Conservation (phyloP, 495 filamentous ascomycete species). For the Aspergillus funiculosus region DNA sequence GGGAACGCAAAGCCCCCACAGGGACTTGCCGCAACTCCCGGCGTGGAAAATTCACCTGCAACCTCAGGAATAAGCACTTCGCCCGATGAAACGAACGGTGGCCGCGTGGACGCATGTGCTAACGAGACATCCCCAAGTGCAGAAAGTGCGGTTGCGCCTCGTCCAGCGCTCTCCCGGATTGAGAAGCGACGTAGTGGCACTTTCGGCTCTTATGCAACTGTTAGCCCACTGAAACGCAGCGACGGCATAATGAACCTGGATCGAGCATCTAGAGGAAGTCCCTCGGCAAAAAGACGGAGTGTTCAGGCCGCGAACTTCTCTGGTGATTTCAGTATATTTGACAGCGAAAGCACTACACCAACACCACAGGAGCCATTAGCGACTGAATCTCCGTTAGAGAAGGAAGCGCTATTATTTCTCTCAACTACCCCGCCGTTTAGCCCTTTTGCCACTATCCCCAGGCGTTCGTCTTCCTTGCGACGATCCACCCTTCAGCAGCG, state of each 20-base stretch:
- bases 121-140: slow-evolving; percentile 37
- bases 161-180: slow-evolving; percentile 38
- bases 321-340: slow-evolving; percentile 67
- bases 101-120: slow-evolving; percentile 30
- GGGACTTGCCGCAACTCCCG: slow-evolving; percentile 33
- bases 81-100: slow-evolving; percentile 33
- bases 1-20: slow-evolving; percentile 57
- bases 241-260: slow-evolving; percentile 88
- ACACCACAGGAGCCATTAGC: slow-evolving; percentile 20
- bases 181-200: slow-evolving; percentile 46
- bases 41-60: slow-evolving; percentile 51
- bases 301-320: slow-evolving; percentile 60
- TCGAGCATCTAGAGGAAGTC: slow-evolving; percentile 67
- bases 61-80: slow-evolving; percentile 34
- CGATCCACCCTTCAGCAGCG: slow-evolving; percentile 86
- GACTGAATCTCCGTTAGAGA: slow-evolving; percentile 23
- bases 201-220: slow-evolving; percentile 49
- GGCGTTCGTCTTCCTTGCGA: slow-evolving; percentile 63
- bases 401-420: slow-evolving; percentile 24
- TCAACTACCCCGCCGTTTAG: slow-evolving; percentile 31
- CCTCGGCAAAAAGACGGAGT: slow-evolving; percentile 81
- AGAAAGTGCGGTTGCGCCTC: slow-evolving; percentile 46
- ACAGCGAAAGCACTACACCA: slow-evolving; percentile 27
- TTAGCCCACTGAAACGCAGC: slow-evolving; percentile 86
- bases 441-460: slow-evolving; percentile 42